These are phyloP conservation scores for Raddia guianensis DNA, from an alignment of 176 grass and related monocot species.

Conservation along the genomic window DNA sequence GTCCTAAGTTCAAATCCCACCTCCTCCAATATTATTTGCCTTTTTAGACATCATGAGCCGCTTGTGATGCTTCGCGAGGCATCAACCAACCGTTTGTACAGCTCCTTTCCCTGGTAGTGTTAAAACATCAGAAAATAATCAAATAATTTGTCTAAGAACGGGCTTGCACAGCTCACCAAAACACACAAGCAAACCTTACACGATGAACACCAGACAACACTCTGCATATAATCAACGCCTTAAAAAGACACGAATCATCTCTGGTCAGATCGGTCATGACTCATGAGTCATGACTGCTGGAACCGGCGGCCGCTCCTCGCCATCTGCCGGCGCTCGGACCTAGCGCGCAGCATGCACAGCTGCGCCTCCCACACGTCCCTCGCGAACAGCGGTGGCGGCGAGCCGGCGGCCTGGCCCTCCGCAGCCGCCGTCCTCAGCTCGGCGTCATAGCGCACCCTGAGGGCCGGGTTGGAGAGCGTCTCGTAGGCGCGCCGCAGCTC, in stretches of 20 bases:
- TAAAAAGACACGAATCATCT: background rate
- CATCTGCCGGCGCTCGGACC: slow-evolving; percentile 36
- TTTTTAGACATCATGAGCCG: no score
- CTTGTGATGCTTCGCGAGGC: no score
- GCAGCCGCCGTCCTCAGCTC: slow-evolving; percentile 26
- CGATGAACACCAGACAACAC: no score
- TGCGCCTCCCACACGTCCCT: slow-evolving; percentile 65
- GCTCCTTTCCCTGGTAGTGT: no score
- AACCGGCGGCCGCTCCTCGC: slow-evolving; percentile 19
- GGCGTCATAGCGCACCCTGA: slow-evolving; percentile 53
- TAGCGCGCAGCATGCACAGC: slow-evolving; percentile 36
- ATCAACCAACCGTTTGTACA: no score
- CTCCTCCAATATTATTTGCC: no score
- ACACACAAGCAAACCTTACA: background rate
- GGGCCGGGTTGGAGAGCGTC: slow-evolving; percentile 63
- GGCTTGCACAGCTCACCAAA: slow-evolving; percentile 2
- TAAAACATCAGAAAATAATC: no score
- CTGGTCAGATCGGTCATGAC: background rate
- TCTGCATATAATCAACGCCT: no score
- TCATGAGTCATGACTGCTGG: background rate
- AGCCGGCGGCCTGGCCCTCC: background rate
- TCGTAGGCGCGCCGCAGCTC: slow-evolving; percentile 82
- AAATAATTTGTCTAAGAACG: no score
- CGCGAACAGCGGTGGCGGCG: background rate
- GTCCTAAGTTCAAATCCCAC: no score